A percentile compares a stretch with the other conserved stretches of the same genome.
phyloP scores from a whole-genome alignment of 2,329 filamentous ascomycete genomes.

The Trichothecium sympodiale region DNA sequence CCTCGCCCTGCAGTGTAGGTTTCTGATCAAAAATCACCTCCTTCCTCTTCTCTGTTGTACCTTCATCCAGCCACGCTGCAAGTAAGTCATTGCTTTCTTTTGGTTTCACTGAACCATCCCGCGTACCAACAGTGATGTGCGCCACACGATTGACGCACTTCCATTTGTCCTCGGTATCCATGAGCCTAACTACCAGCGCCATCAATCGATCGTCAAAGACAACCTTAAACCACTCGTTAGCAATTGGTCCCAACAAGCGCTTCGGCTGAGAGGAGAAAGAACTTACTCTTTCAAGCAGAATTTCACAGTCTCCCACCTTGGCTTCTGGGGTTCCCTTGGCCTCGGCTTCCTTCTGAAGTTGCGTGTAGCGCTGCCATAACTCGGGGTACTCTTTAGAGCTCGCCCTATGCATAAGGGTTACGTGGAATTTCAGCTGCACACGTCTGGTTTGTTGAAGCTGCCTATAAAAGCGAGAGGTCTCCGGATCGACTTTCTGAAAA shows the following conservation, averaged over 20 bases:
- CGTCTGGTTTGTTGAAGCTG: conserved; percentile 63
- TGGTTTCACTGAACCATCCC: conserved; percentile 64
- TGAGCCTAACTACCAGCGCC: conserved; percentile 75
- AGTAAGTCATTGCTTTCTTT: conserved; percentile 89
- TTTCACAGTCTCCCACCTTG: conserved; percentile 49
- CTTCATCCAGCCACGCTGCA: conserved; percentile 57
- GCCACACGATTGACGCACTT: conserved; percentile 66
- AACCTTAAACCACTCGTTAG: conserved; percentile 32
- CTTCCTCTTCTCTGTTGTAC: conserved; percentile 29
- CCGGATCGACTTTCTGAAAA: conserved; percentile 45
- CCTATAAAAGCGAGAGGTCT: conserved; percentile 51
- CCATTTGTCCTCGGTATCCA: conserved; percentile 46
- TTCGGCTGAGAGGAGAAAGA: not conserved
- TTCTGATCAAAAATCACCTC: conserved; percentile 40
- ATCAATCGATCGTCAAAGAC: conserved; percentile 83
- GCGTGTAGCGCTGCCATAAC: conserved; percentile 64
- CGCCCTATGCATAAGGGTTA: conserved; percentile 82
- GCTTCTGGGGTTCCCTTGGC: conserved; percentile 16
- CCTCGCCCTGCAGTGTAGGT: conserved; percentile 34
- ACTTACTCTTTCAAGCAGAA: conserved; percentile 50
- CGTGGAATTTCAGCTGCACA: conserved; percentile 79
- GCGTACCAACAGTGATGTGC: conserved; percentile 85
- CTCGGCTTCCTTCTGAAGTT: conserved; percentile 40
- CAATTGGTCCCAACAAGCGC: conserved; percentile 3
- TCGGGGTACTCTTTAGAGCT: conserved; percentile 47